These are phyloP conservation scores for Pontederia paniculata DNA, from an alignment of 176 grass and related monocot species.

Conservation along the genomic window DNA sequence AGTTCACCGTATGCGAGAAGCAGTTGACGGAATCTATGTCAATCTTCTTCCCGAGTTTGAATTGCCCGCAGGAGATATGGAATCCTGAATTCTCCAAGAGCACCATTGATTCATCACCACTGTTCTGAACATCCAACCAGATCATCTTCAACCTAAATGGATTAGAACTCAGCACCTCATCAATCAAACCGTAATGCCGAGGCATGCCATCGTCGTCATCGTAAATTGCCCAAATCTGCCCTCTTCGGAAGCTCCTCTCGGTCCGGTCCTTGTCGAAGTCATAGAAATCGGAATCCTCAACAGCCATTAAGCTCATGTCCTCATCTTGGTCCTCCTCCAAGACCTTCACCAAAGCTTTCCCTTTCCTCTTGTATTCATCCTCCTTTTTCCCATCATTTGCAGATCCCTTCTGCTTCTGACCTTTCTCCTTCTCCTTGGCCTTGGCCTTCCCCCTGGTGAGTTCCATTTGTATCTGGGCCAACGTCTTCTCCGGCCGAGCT, in stretches of 20 bases:
- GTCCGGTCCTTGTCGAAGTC: slow-evolving; percentile 61
- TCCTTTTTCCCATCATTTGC: slow-evolving; percentile 15
- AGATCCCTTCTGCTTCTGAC: slow-evolving; percentile 3
- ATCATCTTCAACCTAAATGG: slow-evolving; percentile 34
- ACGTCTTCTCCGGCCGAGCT: slow-evolving; percentile 49
- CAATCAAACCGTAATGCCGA: slow-evolving; percentile 53
- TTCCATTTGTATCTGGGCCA: slow-evolving; percentile 61
- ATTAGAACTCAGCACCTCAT: slow-evolving; percentile 24
- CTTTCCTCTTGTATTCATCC: slow-evolving; percentile 9
- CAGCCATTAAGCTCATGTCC: slow-evolving; percentile 44
- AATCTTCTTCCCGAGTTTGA: slow-evolving; percentile 51
- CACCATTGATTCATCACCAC: slow-evolving; percentile 27
- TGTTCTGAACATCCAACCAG: slow-evolving; percentile 57
- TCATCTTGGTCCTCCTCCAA: slow-evolving; percentile 13
- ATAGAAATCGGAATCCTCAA: slow-evolving; percentile 91
- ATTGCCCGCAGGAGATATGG: slow-evolving; percentile 41
- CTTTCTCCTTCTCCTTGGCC: slow-evolving; percentile 22
- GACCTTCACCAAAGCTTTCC: background rate
- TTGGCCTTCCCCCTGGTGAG: slow-evolving; percentile 33
- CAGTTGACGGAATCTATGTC: slow-evolving; percentile 60
- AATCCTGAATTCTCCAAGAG: slow-evolving; percentile 20
- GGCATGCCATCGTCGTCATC: slow-evolving; percentile 88
- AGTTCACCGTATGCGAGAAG: slow-evolving; percentile 60
- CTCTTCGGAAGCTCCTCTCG: slow-evolving; percentile 69
- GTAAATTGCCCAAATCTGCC: slow-evolving; percentile 88